These are phyloP conservation scores for Ilex asprella DNA, from an alignment of 257 asterid species.

Conservation along the genomic window DNA sequence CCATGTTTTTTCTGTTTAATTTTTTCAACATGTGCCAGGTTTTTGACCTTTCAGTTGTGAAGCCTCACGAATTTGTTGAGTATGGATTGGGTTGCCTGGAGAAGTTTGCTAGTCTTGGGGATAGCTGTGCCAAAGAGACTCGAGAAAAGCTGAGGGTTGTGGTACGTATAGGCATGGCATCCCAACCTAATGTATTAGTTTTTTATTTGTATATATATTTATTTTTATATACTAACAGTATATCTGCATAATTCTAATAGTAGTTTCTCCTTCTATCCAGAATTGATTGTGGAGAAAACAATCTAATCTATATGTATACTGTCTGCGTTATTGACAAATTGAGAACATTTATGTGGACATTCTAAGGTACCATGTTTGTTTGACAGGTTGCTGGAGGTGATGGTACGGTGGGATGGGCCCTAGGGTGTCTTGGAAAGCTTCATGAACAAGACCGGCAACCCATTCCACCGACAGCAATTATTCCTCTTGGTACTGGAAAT, in stretches of 20 bases:
- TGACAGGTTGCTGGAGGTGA: conserved; percentile 99
- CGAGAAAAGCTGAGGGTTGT: conserved; percentile 87
- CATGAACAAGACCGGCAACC: conserved; percentile 55
- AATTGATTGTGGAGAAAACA: too few relatives aligned
- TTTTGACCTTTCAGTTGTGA: conserved; percentile 77
- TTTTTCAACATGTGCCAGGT: conserved; percentile 49
- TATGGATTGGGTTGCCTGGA: conserved; percentile 91
- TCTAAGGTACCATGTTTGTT: conserved; percentile 17
- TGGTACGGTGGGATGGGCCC: conserved; percentile 99
- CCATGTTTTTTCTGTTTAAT: conserved; percentile 13
- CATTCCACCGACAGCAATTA: conserved; percentile 73
- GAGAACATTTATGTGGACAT: conserved; percentile 2
- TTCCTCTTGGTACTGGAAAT: conserved; percentile 98
- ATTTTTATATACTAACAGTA: too few relatives aligned
- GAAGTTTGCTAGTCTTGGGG: conserved; percentile 74
- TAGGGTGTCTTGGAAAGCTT: conserved; percentile 91
- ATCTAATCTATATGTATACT: neutral
- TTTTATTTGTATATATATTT: neutral
- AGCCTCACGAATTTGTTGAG: conserved; percentile 92
- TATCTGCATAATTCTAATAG: neutral
- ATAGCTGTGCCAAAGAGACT: conserved; percentile 64
- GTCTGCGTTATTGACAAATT: neutral
- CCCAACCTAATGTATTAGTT: conserved; percentile 4
- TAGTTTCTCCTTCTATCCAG: neutral
- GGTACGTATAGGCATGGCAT: conserved; percentile 38